Base-by-base conservation (phyloP, 2,329 filamentous ascomycete genomes). In the Monilinia vaccinii-corymbosi region DNA sequence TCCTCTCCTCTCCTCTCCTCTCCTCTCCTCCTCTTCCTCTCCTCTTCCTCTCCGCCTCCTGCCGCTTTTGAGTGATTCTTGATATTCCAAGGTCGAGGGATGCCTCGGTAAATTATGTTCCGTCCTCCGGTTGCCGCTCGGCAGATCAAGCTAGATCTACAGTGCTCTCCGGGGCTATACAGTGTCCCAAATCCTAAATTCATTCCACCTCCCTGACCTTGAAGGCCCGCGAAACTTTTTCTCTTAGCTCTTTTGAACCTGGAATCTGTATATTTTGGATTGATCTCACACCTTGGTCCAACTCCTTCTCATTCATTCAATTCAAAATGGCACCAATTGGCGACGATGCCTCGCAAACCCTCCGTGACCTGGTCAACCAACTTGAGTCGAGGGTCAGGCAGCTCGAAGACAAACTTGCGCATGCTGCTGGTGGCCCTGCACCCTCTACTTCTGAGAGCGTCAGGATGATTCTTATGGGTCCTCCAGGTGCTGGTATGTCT, bases 381-480 rank as follows among this genome's bases (percentile, higher is more conserved):
- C 87, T 99, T 70, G 91, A 97, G 78, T 79, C 84, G 73, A 88
- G 93, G 72, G 88, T 99, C 71, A 86, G 88, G 76, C 83, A 89
- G 72, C 84, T 99, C 67, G 94, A 99, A 77, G 76, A 81, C 72
- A 85, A 85, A 73, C 79, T 94, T 62, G 72, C 75, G 68, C 69
- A 75, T 72, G 73, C 73, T 69, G 77, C 79, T 62, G 80, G 82
- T 68, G 77, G 79, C 68, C 73, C 78, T 63, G 78, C 77, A 70
- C 80, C 80, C 64, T 40, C 75, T 62, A 68, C 80, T 44, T 81
- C 87, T 68, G 83, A 89, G 67, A 83, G 88, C 72, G 61, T 99
- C 76, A 88, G 94, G 78, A 96, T 99, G 89, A 91, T 99, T 71
- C 80, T 99, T 72, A 97, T 99, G 79, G 94, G 94, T 42, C 94